phyloP scores from a whole-genome alignment of 192 early-diverging fungal species.

The Entomortierella chlamydospora region DNA sequence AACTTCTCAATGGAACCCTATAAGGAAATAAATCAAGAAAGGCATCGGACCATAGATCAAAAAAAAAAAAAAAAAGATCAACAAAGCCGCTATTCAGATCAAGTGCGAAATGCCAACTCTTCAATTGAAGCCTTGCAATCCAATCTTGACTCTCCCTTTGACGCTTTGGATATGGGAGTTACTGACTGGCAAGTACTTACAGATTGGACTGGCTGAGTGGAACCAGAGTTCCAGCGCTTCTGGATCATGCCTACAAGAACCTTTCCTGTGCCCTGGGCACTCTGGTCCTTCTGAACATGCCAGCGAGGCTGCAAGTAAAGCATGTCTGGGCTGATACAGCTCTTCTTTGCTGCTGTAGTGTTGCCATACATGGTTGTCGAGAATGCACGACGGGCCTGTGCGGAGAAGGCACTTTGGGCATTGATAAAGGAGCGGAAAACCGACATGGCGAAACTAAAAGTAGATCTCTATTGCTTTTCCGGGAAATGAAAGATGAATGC shows the following conservation, averaged over 20 bases:
- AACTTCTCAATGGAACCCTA: conserved; percentile 69
- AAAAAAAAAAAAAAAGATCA: too few relatives aligned
- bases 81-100: too few relatives aligned
- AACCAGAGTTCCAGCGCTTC: conserved; percentile 53
- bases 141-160: too few relatives aligned
- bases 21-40: neutral
- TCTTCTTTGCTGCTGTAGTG: conserved; percentile 15
- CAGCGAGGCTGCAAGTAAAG: conserved; percentile 53
- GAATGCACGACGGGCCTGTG: conserved; percentile 48
- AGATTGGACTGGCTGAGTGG: conserved; percentile 36
- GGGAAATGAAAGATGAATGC: neutral
- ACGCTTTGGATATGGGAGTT: too few relatives aligned
- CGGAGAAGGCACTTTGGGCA: conserved; percentile 40
- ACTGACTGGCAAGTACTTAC: too few relatives aligned
- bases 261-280: conserved; percentile 29
- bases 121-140: too few relatives aligned
- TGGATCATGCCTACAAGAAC: conserved; percentile 54
- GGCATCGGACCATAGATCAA: neutral
- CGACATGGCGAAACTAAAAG: conserved; percentile 19
- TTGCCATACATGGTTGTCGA: conserved; percentile 41
- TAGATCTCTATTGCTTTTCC: conserved; percentile 7
- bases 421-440: conserved; percentile 52
- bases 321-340: conserved; percentile 46
- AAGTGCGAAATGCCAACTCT: too few relatives aligned
- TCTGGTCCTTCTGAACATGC: conserved; percentile 46